These are phyloP conservation scores for Pseudogymnoascus sp. DNA, from an alignment of 2,329 filamentous ascomycete genomes.

Conservation along the genomic window DNA sequence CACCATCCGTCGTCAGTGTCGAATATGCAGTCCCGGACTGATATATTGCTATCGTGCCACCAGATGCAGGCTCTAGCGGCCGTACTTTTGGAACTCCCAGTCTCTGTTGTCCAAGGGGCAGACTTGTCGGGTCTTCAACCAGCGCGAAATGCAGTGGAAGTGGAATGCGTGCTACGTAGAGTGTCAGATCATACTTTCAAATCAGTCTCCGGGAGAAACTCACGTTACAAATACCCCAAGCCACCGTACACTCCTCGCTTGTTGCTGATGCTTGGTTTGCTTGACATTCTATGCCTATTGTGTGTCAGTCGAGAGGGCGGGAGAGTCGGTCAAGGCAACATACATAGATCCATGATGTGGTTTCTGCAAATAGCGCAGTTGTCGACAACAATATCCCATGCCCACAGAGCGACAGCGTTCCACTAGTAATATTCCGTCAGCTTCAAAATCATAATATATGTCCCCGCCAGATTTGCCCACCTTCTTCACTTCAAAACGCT, in stretches of 20 bases:
- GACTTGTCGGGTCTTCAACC: conserved; percentile 98
- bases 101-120: conserved; percentile 96
- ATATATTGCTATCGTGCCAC: neutral
- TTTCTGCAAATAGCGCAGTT: conserved; percentile 99
- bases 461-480: conserved; percentile 37
- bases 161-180: conserved; percentile 83
- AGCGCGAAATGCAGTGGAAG: conserved; percentile 98
- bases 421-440: conserved; percentile 49
- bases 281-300: conserved; percentile 86
- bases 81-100: conserved; percentile 99
- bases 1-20: neutral
- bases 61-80: conserved; percentile 41
- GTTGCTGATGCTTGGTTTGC: conserved; percentile 96
- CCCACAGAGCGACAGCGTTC: conserved; percentile 97
- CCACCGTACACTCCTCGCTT: conserved; percentile 95
- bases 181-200: conserved; percentile 9
- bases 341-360: conserved; percentile 99
- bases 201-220: conserved; percentile 30
- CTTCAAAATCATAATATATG: neutral
- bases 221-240: conserved; percentile 99
- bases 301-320: conserved; percentile 14
- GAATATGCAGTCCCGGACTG: neutral
- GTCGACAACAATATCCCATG: conserved; percentile 98
- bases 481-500: conserved; percentile 99
- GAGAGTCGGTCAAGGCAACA: conserved; percentile 25